phyloP scores from a whole-genome alignment of 116 monocot species.

The Posidonia oceanica region DNA sequence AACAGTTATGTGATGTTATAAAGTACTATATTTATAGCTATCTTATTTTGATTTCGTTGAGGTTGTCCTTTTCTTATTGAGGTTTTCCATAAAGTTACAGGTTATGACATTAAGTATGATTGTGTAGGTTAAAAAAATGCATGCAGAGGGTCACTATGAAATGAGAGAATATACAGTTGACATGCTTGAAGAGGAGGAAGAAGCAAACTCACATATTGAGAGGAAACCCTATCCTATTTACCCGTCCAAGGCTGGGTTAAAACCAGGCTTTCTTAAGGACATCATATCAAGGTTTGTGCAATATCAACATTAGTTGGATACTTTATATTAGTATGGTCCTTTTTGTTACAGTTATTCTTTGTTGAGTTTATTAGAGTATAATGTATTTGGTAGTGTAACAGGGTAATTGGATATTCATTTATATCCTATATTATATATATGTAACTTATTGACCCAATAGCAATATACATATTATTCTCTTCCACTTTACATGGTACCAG shows the following conservation, averaged over 20 bases:
- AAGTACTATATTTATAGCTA: too few relatives aligned
- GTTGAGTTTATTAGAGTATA: too few relatives aligned
- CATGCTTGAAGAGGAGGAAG: constrained; percentile 43
- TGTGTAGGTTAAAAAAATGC: constrained; percentile 69
- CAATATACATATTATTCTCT: too few relatives aligned
- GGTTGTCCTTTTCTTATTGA: neutral
- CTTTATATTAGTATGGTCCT: neutral
- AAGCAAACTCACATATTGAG: constrained; percentile 28
- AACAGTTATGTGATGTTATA: too few relatives aligned
- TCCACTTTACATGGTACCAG: too few relatives aligned
- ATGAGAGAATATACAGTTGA: constrained; percentile 76
- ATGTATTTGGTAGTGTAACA: too few relatives aligned
- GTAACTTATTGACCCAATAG: too few relatives aligned
- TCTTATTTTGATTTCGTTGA: too few relatives aligned
- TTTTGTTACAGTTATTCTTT: neutral
- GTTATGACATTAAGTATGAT: neutral
- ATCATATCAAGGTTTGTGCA: constrained; percentile 52
- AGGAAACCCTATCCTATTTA: constrained; percentile 78
- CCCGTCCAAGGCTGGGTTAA: constrained; percentile 79
- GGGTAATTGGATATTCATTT: too few relatives aligned
- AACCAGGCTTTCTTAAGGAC: constrained; percentile 49
- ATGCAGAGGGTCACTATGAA: constrained; percentile 53
- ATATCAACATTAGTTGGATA: neutral
- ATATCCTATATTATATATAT: too few relatives aligned
- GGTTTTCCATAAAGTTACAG: neutral